Base-by-base conservation (phyloP, 345 rosid genomes). In the Bretschneidera sinensis region DNA sequence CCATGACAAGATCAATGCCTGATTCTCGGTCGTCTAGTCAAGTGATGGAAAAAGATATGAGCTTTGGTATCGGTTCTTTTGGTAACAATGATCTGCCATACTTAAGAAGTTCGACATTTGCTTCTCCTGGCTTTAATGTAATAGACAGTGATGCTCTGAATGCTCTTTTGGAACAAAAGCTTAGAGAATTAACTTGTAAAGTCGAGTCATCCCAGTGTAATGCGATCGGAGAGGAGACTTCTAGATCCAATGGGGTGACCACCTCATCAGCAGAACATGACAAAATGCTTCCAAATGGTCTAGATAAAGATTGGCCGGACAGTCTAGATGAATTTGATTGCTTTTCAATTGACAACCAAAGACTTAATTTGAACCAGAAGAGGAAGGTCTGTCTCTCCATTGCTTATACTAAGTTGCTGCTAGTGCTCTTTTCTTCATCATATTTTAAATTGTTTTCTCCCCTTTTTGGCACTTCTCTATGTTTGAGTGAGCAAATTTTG, bases 101-200 rank as follows among this genome's bases (percentile, higher is more conserved):
- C 66, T 56, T 61, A 34, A 74, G 64, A 63, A 70, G 71, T 59
- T 70, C 72, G 14, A 25, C 67, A 28, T 63, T 61, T 34, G 61
- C 62, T 33, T 70, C 85, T 55, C 70, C 80, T 28, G 74, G 72
- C 61, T 54, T 70, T 45, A 81, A 74, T 76, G 66, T 75, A 57
- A 70, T 81, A 62, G 83, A 76, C 20, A 74, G 80, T 24, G 77
- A 79, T 73, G 71, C 85, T 59, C 73, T 81, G 81, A 83, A 83
- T 74, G 64, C 47, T 69, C 76, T 92, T 68, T 65, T 92, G 79
- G 97, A 89, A 33, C 73, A 87, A 66, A 92, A 89, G 76, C 84
- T 87, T 62, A 75, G 63, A 60, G 96, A 89, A 72, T 68, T 87
- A 65, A 65, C 91, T 23, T 69, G 77, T 65, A 81, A 76, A 75